Conservation (phyloP, 1,284 basidiomycete species). For the Irpex sp. region DNA sequence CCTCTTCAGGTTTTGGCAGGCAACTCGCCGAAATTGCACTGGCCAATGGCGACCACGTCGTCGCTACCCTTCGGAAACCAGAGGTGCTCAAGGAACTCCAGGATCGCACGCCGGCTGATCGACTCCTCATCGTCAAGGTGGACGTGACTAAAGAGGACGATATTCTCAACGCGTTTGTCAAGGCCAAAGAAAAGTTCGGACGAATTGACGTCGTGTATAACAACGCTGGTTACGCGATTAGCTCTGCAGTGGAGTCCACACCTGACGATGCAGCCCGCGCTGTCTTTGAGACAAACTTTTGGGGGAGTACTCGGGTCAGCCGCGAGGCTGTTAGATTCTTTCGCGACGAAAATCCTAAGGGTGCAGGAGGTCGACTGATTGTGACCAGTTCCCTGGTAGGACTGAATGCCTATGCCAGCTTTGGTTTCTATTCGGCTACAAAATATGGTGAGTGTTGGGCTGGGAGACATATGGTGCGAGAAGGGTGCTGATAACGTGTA, state of each 20-base stretch:
- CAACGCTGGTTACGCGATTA: slow-evolving; percentile 30
- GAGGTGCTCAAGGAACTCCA: slow-evolving; percentile 18
- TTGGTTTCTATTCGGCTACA: slow-evolving; percentile 27
- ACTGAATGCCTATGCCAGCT: slow-evolving; percentile 15
- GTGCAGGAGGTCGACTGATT: slow-evolving; percentile 1
- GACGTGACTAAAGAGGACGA: slow-evolving; percentile 32
- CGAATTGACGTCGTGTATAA: slow-evolving; percentile 41
- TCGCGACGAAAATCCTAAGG: slow-evolving; percentile 32
- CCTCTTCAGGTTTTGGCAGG: slow-evolving; percentile 29
- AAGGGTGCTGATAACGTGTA: neutral
- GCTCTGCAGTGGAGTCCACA: slow-evolving; percentile 32
- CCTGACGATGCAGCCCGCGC: slow-evolving; percentile 24
- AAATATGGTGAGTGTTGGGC: slow-evolving; percentile 20
- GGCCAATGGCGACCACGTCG: slow-evolving; percentile 24
- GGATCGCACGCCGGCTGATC: slow-evolving; percentile 10
- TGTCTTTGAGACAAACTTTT: slow-evolving; percentile 33
- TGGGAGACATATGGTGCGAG: too few species aligned
- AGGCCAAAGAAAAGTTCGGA: slow-evolving; percentile 30
- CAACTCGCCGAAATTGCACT: slow-evolving; percentile 22
- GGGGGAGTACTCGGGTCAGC: slow-evolving; percentile 29
- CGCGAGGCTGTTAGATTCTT: slow-evolving; percentile 30
- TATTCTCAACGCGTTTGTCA: slow-evolving; percentile 29
- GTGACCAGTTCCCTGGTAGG: slow-evolving; percentile 14
- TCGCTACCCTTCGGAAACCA: slow-evolving; percentile 27
- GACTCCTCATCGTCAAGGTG: slow-evolving; percentile 32